phyloP scores from a whole-genome alignment of 164 flowering plant genomes.

The Liriodendron chinense region DNA sequence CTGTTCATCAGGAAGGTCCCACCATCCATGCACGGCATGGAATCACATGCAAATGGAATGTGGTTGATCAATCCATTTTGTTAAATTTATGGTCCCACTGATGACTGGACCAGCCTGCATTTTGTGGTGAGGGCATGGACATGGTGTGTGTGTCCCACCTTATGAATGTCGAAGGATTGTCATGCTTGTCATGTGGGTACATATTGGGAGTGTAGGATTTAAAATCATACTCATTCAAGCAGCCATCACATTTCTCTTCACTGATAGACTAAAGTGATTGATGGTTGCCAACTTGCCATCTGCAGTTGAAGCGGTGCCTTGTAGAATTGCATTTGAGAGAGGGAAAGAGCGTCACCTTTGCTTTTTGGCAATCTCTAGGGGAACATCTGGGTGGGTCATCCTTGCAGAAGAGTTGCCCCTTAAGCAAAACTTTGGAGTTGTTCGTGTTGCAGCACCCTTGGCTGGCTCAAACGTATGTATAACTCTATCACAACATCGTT shows the following conservation, averaged over 20 bases:
- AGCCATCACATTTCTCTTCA: background rate
- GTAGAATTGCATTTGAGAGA: conserved; percentile 94
- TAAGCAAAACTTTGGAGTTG: conserved; percentile 52
- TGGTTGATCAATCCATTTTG: no score
- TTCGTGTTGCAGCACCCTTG: conserved; percentile 85
- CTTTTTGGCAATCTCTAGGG: conserved; percentile 66
- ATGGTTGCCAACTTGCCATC: conserved; percentile 16
- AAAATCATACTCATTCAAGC: background rate
- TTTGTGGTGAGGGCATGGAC: no score
- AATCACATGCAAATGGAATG: no score
- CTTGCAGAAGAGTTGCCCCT: conserved; percentile 77
- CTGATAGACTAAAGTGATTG: background rate
- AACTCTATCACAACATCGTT: background rate
- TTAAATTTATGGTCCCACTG: no score
- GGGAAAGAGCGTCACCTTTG: conserved; percentile 90
- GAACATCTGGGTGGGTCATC: conserved; percentile 77
- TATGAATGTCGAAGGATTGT: no score
- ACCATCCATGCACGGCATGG: no score
- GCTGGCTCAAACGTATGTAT: conserved; percentile 80
- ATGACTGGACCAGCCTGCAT: no score
- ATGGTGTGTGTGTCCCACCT: no score
- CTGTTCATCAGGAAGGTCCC: no score
- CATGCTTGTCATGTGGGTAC: no score
- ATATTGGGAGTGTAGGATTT: no score
- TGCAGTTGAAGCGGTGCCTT: conserved; percentile 92